These are phyloP conservation scores for Stephania cephalantha DNA, from an alignment of 164 flowering plant genomes.

Conservation along the genomic window DNA sequence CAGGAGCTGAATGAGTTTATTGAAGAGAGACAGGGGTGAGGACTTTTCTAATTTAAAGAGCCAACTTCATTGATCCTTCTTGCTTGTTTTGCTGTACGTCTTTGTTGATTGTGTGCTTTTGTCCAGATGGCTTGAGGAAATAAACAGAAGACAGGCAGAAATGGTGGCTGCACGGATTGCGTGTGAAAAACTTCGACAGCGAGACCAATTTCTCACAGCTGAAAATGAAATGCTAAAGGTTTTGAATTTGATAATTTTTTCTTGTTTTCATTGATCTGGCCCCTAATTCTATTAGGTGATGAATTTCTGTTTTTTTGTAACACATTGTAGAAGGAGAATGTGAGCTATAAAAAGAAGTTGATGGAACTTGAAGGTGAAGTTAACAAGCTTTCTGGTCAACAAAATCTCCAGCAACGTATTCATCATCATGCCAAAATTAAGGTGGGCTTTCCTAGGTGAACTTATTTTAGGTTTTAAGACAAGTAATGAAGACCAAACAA, in stretches of 20 bases:
- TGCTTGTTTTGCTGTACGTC: not conserved
- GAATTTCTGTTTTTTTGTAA: not conserved
- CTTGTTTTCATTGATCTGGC: slow-evolving; percentile 6
- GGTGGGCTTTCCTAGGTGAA: slow-evolving; percentile 30
- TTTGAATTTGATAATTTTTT: not conserved
- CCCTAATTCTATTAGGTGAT: not conserved
- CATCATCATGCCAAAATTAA: slow-evolving; percentile 98
- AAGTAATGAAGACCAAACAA: not conserved
- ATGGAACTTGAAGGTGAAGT: slow-evolving; percentile 75
- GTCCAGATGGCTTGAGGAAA: slow-evolving; percentile 87
- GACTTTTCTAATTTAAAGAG: slow-evolving; percentile 2
- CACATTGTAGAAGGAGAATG: slow-evolving; percentile 50
- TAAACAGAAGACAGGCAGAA: slow-evolving; percentile 76
- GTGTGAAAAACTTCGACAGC: slow-evolving; percentile 68
- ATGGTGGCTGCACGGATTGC: slow-evolving; percentile 60
- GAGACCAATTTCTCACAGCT: slow-evolving; percentile 48
- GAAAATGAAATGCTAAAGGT: slow-evolving; percentile 89
- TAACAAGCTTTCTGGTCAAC: slow-evolving; percentile 83
- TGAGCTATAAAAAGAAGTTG: slow-evolving; percentile 49
- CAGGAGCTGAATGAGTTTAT: slow-evolving; percentile 71
- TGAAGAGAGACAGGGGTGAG: slow-evolving; percentile 75
- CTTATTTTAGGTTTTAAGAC: not conserved
- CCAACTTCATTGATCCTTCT: not conserved
- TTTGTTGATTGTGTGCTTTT: slow-evolving; percentile 8
- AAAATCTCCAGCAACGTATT: slow-evolving; percentile 87